phyloP scores from a whole-genome alignment of 495 filamentous ascomycete species.

The Penicillium arizonense region DNA sequence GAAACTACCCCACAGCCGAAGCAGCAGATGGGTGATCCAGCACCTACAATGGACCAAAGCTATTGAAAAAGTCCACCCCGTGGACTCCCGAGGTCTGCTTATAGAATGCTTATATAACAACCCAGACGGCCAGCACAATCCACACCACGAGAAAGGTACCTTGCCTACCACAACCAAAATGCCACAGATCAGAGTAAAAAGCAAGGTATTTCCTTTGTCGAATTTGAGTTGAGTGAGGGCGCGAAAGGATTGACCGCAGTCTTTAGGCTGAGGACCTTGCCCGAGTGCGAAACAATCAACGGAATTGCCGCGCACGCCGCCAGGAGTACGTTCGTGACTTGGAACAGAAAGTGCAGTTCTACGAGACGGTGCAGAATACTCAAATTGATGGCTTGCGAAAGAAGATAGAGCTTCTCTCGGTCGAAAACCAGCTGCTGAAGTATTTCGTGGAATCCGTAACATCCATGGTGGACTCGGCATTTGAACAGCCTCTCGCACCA shows the following conservation, averaged over 20 bases:
- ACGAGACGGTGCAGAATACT: neutral
- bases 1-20: too few relatives aligned
- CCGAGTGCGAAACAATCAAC: conserved; percentile 15
- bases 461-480: neutral
- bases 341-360: conserved; percentile 7
- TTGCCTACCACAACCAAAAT: neutral
- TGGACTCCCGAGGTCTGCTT: too few relatives aligned
- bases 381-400: neutral
- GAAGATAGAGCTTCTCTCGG: neutral
- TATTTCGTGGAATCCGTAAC: neutral
- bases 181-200: neutral
- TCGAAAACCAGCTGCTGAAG: neutral
- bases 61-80: too few relatives aligned
- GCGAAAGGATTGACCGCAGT: neutral
- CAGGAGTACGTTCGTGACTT: conserved; percentile 8
- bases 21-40: too few relatives aligned
- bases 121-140: too few relatives aligned
- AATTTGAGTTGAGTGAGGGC: neutral
- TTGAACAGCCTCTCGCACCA: neutral
- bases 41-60: too few relatives aligned
- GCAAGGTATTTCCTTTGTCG: neutral
- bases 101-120: too few relatives aligned
- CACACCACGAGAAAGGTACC: too few relatives aligned
- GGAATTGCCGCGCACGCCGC: conserved; percentile 9
- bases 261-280: conserved; percentile 13